Conservation (phyloP, 2,329 filamentous ascomycete species). For the Acarospora socialis region DNA sequence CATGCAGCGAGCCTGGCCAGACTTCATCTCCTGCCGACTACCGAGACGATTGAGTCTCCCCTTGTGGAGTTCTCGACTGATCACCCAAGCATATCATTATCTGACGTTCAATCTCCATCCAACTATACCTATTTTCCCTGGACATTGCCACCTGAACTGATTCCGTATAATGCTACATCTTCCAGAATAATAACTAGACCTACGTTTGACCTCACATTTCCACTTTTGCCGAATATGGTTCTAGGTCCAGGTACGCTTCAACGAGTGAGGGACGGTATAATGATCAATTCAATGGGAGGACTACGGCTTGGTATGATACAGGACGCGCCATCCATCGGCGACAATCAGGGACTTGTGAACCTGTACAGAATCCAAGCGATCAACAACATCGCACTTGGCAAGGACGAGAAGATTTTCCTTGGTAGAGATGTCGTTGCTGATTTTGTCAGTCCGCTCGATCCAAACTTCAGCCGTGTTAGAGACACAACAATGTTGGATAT, state of each 20-base stretch:
- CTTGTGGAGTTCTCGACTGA: constrained; percentile 39
- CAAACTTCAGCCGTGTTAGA: constrained; percentile 66
- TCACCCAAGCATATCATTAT: constrained; percentile 41
- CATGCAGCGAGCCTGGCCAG: constrained; percentile 77
- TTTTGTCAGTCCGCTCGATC: constrained; percentile 51
- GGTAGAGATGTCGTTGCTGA: constrained; percentile 61
- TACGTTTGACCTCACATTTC: constrained; percentile 57
- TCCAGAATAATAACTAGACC: constrained; percentile 54
- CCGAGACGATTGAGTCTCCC: constrained; percentile 42
- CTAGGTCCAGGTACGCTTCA: constrained; percentile 37
- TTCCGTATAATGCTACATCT: constrained; percentile 67
- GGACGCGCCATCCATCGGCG: constrained; percentile 24
- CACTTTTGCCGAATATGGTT: constrained; percentile 33
- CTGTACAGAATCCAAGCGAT: constrained; percentile 55
- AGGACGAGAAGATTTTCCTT: constrained; percentile 76
- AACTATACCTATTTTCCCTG: constrained; percentile 86
- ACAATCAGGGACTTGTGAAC: constrained; percentile 17
- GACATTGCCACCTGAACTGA: constrained; percentile 65
- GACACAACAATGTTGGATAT: constrained; percentile 62
- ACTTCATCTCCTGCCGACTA: constrained; percentile 56
- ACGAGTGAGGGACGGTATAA: constrained; percentile 43
- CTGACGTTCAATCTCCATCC: constrained; percentile 44
- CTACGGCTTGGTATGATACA: constrained; percentile 38
- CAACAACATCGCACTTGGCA: constrained; percentile 65
- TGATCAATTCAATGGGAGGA: constrained; percentile 47